Base-by-base conservation (phyloP, 768 basidiomycete genomes). In the Tulasnella sp. region DNA sequence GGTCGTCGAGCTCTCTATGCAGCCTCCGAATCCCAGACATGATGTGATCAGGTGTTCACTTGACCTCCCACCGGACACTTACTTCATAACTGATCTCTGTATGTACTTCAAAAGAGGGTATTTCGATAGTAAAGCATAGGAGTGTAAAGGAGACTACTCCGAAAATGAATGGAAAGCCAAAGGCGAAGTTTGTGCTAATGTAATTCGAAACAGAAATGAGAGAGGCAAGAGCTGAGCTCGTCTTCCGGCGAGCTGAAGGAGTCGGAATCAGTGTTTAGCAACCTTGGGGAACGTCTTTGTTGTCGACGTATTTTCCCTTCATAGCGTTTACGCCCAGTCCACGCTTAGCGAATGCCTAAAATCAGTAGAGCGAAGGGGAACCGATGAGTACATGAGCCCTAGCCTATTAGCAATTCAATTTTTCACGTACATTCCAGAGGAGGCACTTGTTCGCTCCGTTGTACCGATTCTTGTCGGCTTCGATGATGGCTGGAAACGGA, bases 371-470 rank as follows among this genome's bases (percentile, higher is more conserved):
- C 9, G 71, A 40, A 5, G 39, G 6, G 5, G 7, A 15, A 73
- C n/a, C 32, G 9, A 26, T n/a, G n/a, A 73, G 42, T 9, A 3
- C 42, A 32, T 15, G 23, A 23, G 4, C 5, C n/a, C 1, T 88
- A 5, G 89, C 89, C 84, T 91, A 91, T 11, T 87, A 88, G 82
- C 87, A 87, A 72, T 85, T 82, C 26, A 90, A 29, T 32, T 32
- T 26, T 32, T 18, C 18, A 39, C 75, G 6, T 37, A 69, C 75
- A 16, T 44, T 85, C 83, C 84, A 87, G 48, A 89, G 80, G 5
- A 82, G 82, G 79, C 88, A 89, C 71, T 81, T 86, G 81, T 89
- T 86, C 16, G 83, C 83, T 51, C 88, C 87, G 2, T 74, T 80
- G 81, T 84, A 89, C 11, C 86, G 84, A 81, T 88, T 87, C 57